Percentiles rank a stretch among this genome's conserved stretches.
Evolutionary conservation across 257 asterid species (phyloP).

Genomic region (Rubia yunnanensis): DNA sequence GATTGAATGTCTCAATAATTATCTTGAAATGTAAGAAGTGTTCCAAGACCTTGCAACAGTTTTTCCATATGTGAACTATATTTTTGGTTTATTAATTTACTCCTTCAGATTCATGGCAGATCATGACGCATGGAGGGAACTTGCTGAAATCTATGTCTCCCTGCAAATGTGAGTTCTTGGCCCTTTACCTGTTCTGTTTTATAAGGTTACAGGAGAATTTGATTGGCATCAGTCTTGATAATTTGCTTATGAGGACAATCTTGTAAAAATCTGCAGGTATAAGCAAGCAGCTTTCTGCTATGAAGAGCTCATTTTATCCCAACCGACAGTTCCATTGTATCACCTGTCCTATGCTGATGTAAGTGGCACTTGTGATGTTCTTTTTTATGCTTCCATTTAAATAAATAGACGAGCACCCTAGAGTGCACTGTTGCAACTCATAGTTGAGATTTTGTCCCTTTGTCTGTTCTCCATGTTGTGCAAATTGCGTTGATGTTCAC

Average conservation of each 20-base stretch:
- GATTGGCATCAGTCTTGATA: background rate
- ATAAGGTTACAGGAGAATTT: background rate
- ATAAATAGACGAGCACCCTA: background rate
- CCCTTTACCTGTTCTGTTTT: background rate
- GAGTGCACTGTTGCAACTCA: background rate
- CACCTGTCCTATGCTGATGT: constrained; percentile 96
- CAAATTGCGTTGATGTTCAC: background rate
- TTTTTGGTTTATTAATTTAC: constrained; percentile 16
- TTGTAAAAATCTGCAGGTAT: constrained; percentile 45
- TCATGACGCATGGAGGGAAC: constrained; percentile 98
- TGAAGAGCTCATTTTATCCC: constrained; percentile 90
- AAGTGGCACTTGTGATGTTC: constrained; percentile 27
- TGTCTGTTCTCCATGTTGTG: background rate
- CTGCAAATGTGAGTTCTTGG: constrained; percentile 63
- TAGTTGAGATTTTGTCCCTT: background rate
- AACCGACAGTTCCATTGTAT: constrained; percentile 79
- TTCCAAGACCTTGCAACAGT: constrained; percentile 9
- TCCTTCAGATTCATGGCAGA: constrained; percentile 95
- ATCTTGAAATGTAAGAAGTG: constrained; percentile 63
- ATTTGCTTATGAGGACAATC: background rate
- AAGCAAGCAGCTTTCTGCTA: constrained; percentile 96
- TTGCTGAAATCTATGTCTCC: constrained; percentile 86
- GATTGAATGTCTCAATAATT: too few species aligned
- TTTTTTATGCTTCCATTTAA: background rate
- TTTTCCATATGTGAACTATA: constrained; percentile 5